Base-by-base conservation (phyloP, 805 yeast genomes). In the Hanseniaspora taiwanica region DNA sequence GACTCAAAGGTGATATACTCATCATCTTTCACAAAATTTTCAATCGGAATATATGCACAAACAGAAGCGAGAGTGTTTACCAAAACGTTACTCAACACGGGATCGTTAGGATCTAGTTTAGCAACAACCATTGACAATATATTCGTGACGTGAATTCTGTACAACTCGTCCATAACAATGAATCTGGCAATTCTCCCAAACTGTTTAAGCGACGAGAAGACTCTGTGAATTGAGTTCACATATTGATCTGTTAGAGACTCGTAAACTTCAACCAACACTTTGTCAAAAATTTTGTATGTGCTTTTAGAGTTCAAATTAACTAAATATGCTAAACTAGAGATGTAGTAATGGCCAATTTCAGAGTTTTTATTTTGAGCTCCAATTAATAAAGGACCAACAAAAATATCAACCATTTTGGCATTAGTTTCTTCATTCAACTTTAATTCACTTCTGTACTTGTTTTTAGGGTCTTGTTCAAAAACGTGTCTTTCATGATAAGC, bases 81-180 rank as follows among this genome's bases (percentile, higher is more conserved):
- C 0, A 94, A 71, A 39, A 74, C 69, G 13, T 76, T 66, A 0
- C 95, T 78, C 53, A 87, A 74, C 12, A 66, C 68, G 37, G 85
- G 67, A 57, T 91, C 98, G 54, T 87, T 91, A 1, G 87, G 73
- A 54, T 91, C 97, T 21, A 91, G 76, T 23, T 91, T 95, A 0
- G 86, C 82, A 6, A 86, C 56, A 2, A 78, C 63, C 56, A 84
- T 66, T 21, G 77, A 72, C 31, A 87, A 55, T 13, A 91, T 63
- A 40, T 93, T 72, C 0, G 93, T 74, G 10, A 85, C 62, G 51
- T 91, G 98, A 10, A 83, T 76, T 35, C 95, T 64, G 53, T 71
- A 84, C 2, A 75, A 58, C 1, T 79, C 79, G 2, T 72, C 66
- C 6, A 62, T 54, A 0, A 81, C 77, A 67, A 91, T 73, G 44